Conservation (phyloP, 352 stramenopile genomes). For the Peronospora destructor region DNA sequence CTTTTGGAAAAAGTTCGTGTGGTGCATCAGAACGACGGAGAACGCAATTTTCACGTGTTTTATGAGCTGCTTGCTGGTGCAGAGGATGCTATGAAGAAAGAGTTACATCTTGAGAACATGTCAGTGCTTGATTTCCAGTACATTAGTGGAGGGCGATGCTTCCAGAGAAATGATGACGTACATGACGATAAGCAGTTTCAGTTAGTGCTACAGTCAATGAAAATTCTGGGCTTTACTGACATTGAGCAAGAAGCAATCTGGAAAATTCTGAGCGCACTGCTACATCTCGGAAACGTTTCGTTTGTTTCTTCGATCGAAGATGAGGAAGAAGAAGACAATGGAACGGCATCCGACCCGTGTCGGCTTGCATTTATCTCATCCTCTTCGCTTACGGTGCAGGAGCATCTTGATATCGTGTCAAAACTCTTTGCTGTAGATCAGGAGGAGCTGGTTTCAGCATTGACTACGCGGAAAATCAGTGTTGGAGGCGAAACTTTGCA, state of each 20-base stretch:
- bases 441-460: constrained; percentile 39
- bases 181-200: constrained; percentile 58
- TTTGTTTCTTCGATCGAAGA: constrained; percentile 60
- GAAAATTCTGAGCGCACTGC: constrained; percentile 57
- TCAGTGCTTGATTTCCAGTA: constrained; percentile 55
- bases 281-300: constrained; percentile 79
- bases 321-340: constrained; percentile 42
- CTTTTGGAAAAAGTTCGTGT: constrained; percentile 90
- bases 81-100: constrained; percentile 35
- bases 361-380: constrained; percentile 26
- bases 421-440: constrained; percentile 41
- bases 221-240: constrained; percentile 58
- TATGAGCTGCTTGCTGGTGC: constrained; percentile 66
- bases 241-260: constrained; percentile 60
- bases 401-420: constrained; percentile 40
- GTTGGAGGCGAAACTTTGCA: constrained; percentile 62
- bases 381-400: constrained; percentile 31
- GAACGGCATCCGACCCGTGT: constrained; percentile 31
- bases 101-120: constrained; percentile 35
- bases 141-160: constrained; percentile 57
- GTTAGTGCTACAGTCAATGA: constrained; percentile 59
- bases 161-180: constrained; percentile 56
- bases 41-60: constrained; percentile 82
- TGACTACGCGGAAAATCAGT: constrained; percentile 65
- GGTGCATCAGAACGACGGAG: constrained; percentile 59